A percentile compares a stretch with the other conserved stretches of the same genome.
Conservation (phyloP, 208 protist species). For the Novymonas esmeraldas region DNA sequence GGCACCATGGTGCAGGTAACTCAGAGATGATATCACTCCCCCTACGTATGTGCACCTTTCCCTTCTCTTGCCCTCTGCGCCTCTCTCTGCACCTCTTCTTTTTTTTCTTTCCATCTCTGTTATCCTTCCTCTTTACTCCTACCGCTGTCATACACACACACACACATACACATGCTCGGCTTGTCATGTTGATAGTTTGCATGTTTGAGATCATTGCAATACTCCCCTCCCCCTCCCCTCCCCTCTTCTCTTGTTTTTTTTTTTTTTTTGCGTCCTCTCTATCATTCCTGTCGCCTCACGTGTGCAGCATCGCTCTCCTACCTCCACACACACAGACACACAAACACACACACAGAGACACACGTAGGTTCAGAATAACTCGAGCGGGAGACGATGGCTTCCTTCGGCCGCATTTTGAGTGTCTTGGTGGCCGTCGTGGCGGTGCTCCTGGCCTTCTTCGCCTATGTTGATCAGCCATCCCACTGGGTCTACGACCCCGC, state of each 20-base stretch:
- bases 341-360: background rate
- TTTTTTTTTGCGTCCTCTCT: background rate
- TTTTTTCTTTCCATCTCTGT: conserved; percentile 1
- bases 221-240: background rate
- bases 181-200: background rate
- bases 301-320: background rate
- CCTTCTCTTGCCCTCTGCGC: background rate
- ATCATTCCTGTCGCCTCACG: background rate
- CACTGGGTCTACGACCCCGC: conserved; percentile 83
- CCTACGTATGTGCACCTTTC: background rate
- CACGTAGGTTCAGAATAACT: background rate
- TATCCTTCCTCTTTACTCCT: background rate
- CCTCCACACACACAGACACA: background rate
- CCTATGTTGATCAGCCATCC: conserved; percentile 54
- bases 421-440: conserved; percentile 38
- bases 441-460: conserved; percentile 44
- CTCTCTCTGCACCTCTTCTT: background rate
- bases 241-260: background rate
- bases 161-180: background rate
- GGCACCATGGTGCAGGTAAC: too few relatives aligned
- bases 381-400: background rate
- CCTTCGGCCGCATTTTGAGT: background rate
- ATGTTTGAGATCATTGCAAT: too few relatives aligned
- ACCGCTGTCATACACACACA: background rate
- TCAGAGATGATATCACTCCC: too few relatives aligned